Conservation (phyloP, 108 stramenopile genomes). For the Nitzschia inconspicua region DNA sequence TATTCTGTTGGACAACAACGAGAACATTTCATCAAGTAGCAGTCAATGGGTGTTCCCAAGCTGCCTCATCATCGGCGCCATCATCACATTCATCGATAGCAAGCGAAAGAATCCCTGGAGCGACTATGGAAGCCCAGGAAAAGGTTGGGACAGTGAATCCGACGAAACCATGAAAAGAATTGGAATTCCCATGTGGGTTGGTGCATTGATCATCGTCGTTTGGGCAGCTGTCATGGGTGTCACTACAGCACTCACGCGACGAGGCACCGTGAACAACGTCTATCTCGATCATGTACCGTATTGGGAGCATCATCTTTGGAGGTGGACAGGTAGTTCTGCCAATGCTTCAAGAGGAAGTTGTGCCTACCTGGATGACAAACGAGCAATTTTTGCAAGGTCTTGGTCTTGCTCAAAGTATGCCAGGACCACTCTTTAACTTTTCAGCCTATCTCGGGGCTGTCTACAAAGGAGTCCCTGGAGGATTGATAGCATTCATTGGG, state of each 20-base stretch:
- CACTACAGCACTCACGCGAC: slow-evolving; percentile 43
- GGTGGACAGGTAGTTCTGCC: slow-evolving; percentile 93
- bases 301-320: slow-evolving; percentile 90
- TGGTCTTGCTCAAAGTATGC: slow-evolving; percentile 74
- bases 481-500: slow-evolving; percentile 79
- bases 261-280: slow-evolving; percentile 36
- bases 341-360: slow-evolving; percentile 90
- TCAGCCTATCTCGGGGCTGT: slow-evolving; percentile 88
- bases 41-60: slow-evolving; percentile 83
- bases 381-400: slow-evolving; percentile 66
- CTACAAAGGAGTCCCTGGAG: slow-evolving; percentile 81
- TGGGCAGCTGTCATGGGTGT: slow-evolving; percentile 52
- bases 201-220: slow-evolving; percentile 52
- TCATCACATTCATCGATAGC: slow-evolving; percentile 29
- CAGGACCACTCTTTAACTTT: slow-evolving; percentile 89
- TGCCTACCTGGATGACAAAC: slow-evolving; percentile 86
- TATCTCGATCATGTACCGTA: slow-evolving; percentile 82
- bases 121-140: slow-evolving; percentile 42
- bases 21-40: slow-evolving; percentile 48
- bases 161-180: slow-evolving; percentile 67
- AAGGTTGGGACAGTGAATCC: slow-evolving; percentile 59
- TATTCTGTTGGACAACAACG: slow-evolving; percentile 84
- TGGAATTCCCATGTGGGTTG: slow-evolving; percentile 70
- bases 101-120: slow-evolving; percentile 42
- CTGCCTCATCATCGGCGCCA: slow-evolving; percentile 71